phyloP scores from a whole-genome alignment of 805 yeast species.

The Lipomyces starkeyi region DNA sequence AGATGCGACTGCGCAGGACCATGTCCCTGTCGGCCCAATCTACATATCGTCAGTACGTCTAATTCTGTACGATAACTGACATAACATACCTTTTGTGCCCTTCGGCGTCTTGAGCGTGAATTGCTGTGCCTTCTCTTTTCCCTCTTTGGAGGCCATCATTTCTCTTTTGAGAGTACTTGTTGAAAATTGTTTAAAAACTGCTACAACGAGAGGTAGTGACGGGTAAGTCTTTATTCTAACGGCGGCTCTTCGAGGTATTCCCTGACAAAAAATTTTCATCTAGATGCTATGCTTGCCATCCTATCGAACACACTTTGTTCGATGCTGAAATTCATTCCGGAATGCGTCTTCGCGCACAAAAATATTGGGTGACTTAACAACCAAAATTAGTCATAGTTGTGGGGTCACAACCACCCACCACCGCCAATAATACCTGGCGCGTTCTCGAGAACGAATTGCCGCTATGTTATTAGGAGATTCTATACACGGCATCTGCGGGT shows the following conservation, averaged over 20 bases:
- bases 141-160: constrained; percentile 32
- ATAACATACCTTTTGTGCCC: constrained; percentile 56
- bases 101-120: constrained; percentile 92
- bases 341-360: neutral
- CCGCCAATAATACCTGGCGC: no score
- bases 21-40: constrained; percentile 99
- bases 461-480: no score
- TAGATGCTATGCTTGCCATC: neutral
- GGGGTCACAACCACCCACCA: no score
- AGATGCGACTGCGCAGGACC: constrained; percentile 90
- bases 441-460: no score
- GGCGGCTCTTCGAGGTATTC: neutral
- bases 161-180: neutral
- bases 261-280: neutral
- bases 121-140: constrained; percentile 58
- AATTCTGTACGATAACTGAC: neutral
- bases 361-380: neutral
- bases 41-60: constrained; percentile 8
- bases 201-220: neutral
- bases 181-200: constrained; percentile 2
- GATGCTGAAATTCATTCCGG: neutral
- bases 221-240: neutral
- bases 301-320: neutral
- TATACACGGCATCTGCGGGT: no score
- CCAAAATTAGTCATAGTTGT: no score